Evolutionary conservation across 1,139 yeast genomes (phyloP), one percentile per base, ranked within the genome.

Genomic region (Yamadazyma kanchanaburiensis): DNA sequence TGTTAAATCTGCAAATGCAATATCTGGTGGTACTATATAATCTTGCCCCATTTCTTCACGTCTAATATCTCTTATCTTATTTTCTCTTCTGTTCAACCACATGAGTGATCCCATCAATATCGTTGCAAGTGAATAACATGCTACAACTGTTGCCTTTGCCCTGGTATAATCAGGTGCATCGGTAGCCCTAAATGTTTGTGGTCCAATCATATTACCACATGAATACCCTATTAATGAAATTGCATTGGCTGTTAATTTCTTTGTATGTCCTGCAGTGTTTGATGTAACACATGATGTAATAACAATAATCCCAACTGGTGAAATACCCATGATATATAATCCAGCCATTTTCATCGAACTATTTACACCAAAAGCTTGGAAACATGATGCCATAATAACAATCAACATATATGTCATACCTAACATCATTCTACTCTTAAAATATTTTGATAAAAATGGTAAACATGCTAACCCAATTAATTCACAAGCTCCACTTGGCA

Each of bases 1-100:
- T 9, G 65, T 58, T 38, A 45, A 32, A 28, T 58, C 65, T 33
- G 51, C 49, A 39, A 58, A 58, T 11, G 64, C 66, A 31, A 57
- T 55, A 18, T n/a, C n/a, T n/a, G n/a, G n/a, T n/a, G n/a, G n/a
- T n/a, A 55, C 31, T 22, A 55, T 40, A 2, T 60, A 60, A 37
- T 55, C 51, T 27, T 49, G 39, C 12, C 43, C 48, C 25, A 49
- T 38, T 32, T 52, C 57, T 25, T 52, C 57, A 22, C 51, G 43
- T 24, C 38, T 37, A 5, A 43, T 57, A 5, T 60, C 59, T 28
- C 49, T 48, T 26, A 40, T 46, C 24, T 43, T 38, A 30, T 51
- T 42, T 33, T 60, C 58, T 37, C 60, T 48, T 17, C 30, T 30
- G 31, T 32, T 33, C 35, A 56, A 36, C n/a, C 51, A 27, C 7